A percentile compares a stretch with the other conserved stretches of the same genome.
Evolutionary conservation across 345 rosid genomes (phyloP).

Genomic region (Geranium brycei): DNA sequence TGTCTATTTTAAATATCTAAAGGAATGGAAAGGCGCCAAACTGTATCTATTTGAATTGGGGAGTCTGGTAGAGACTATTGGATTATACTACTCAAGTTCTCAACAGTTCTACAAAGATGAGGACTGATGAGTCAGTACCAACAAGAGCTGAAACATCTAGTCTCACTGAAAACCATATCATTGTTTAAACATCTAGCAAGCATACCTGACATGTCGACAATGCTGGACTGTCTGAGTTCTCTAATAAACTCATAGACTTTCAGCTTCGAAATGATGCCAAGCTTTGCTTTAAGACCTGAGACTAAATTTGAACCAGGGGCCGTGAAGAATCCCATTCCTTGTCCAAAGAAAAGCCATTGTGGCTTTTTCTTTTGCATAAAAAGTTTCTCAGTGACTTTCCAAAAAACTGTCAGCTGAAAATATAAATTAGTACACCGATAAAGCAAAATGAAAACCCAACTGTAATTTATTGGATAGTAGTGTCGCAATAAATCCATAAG

Average conservation of each 20-base stretch:
- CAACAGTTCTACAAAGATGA: background rate
- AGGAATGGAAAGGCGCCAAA: background rate
- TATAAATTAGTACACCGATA: conserved; percentile 37
- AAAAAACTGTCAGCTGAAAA: conserved; percentile 89
- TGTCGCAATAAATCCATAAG: background rate
- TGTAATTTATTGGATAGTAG: background rate
- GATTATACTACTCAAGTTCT: background rate
- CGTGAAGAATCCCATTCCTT: conserved; percentile 56
- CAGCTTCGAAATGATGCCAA: conserved; percentile 61
- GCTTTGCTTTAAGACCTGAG: conserved; percentile 49
- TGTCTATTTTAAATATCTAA: no score
- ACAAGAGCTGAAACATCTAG: background rate
- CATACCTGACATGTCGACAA: conserved; percentile 93
- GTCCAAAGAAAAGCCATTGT: conserved; percentile 21
- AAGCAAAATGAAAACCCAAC: conserved; percentile 4
- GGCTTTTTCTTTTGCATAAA: conserved; percentile 52
- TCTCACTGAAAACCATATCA: background rate
- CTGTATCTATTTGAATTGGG: background rate
- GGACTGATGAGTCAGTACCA: background rate
- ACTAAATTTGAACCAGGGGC: conserved; percentile 66
- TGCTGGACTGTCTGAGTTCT: conserved; percentile 59
- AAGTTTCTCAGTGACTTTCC: conserved; percentile 75
- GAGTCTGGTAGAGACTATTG: background rate
- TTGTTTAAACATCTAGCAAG: background rate
- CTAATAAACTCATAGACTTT: conserved; percentile 72